A percentile compares a stretch with the other conserved stretches of the same genome.
These are phyloP conservation scores for Amanita jacksonii DNA, from an alignment of 768 basidiomycete species.

Conservation along the genomic window DNA sequence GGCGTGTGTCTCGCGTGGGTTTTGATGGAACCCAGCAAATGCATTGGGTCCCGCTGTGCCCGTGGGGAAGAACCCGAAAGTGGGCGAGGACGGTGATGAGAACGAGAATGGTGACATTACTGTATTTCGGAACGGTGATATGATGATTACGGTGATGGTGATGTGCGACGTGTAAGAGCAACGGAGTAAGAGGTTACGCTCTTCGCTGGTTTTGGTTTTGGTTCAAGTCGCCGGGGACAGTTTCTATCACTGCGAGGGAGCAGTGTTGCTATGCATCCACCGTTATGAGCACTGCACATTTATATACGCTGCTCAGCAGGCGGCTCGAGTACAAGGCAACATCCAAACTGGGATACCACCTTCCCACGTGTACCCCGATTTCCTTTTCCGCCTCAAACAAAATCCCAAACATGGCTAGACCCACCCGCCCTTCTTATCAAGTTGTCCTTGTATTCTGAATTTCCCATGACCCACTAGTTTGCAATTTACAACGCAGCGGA, in stretches of 20 bases:
- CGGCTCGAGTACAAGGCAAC: conserved; percentile 4
- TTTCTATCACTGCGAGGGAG: too few species aligned
- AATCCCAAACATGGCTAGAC: neutral
- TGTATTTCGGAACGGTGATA: neutral
- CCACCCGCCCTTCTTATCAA: too few species aligned
- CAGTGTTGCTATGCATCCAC: neutral
- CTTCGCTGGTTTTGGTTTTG: neutral
- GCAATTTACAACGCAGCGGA: too few species aligned
- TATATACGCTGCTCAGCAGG: neutral
- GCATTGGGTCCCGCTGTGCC: conserved; percentile 48
- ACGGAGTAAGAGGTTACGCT: neutral
- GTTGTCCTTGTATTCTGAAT: neutral
- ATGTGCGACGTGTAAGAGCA: neutral
- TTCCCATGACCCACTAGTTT: too few species aligned
- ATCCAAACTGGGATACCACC: neutral
- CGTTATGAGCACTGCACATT: neutral
- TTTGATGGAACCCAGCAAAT: conserved; percentile 45
- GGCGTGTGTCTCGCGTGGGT: conserved; percentile 49
- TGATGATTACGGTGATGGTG: neutral
- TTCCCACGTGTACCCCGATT: neutral
- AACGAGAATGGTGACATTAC: conserved; percentile 5
- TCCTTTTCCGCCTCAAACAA: conserved; percentile 3
- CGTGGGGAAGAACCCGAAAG: conserved; percentile 50
- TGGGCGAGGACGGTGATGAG: conserved; percentile 46
- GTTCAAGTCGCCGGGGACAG: neutral